Evolutionary conservation across 768 basidiomycete genomes (phyloP).

Genomic region (Lepiota subincarnata): DNA sequence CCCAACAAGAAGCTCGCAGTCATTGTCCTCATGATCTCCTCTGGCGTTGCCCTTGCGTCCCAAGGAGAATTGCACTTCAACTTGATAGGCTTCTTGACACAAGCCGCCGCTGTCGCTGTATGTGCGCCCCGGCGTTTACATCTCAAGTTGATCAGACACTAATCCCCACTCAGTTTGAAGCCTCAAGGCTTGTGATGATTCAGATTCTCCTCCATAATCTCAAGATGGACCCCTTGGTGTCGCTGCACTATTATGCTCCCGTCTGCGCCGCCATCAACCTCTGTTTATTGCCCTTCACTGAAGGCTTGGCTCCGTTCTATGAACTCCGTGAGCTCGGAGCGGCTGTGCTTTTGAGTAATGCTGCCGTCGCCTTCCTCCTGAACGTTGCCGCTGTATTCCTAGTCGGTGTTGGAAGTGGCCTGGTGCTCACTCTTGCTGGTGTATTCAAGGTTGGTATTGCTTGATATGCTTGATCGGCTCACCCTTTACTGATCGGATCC

Average conservation of each 20-base stretch:
- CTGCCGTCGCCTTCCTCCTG: constrained; percentile 79
- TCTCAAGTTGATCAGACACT: neutral
- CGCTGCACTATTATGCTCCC: constrained; percentile 94
- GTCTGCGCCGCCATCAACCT: constrained; percentile 92
- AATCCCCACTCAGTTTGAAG: constrained; percentile 67
- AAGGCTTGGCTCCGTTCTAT: constrained; percentile 84
- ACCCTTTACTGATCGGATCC: neutral
- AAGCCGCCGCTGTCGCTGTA: constrained; percentile 82
- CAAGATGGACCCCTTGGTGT: constrained; percentile 97
- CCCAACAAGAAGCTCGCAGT: constrained; percentile 75
- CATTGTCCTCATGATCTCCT: constrained; percentile 89
- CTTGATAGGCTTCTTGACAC: constrained; percentile 80
- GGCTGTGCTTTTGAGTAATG: constrained; percentile 75
- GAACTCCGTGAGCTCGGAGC: constrained; percentile 64
- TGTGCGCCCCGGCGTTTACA: constrained; percentile 25
- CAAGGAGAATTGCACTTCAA: constrained; percentile 87
- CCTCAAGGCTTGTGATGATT: constrained; percentile 93
- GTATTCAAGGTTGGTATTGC: constrained; percentile 74
- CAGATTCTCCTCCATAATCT: constrained; percentile 90
- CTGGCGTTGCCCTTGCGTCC: constrained; percentile 85
- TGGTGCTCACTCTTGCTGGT: constrained; percentile 89
- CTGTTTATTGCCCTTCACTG: constrained; percentile 83
- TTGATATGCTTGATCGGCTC: neutral
- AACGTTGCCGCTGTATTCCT: constrained; percentile 95
- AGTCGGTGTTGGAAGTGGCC: constrained; percentile 81